Evolutionary conservation across 192 early-diverging fungal species (phyloP), one percentile per base, ranked within the genome.

Genomic region (Neocallimastix lanati): DNA sequence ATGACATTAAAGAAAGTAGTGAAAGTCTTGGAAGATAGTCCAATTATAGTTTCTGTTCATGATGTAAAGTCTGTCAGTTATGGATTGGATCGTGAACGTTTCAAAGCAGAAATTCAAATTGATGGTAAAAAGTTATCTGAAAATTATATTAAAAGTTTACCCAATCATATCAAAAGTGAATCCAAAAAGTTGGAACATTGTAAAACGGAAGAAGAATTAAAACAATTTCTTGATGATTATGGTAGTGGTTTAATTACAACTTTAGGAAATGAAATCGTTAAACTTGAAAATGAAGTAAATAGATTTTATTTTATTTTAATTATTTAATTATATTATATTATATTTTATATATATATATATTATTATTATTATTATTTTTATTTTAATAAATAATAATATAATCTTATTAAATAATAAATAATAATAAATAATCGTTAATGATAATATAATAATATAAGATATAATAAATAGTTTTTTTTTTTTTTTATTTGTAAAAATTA

Each of bases 71-170:
- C 89, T 6, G 87, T 86, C 7, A 78, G 83, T 37, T 78, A 88
- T 28, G 86, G 88, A 27, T 80, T 83, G 11, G 87, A 90, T 18
- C 86, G 84, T 82, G 85, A 84, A 28, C 86, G 88, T 18, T 90
- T 90, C 79, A 90, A 89, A 80, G 87, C 89, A 35, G 89, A 90
- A 81, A 88, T 90, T 50, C 77, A 90, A 38, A 86, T 90, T 82
- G 81, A 90, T 50, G 89, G 86, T 28, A 85, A 86, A 28, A 82
- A 88, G 82, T 81, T 90, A 12, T 82, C 86, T n/a, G 38, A 83
- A 29, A 81, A 84, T 28, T 90, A 85, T 76, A 78, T 88, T 27
- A 76, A 30, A 13, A 78, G 77, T 28, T 78, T 81, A 78, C 82
- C 79, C 7, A 37, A 58, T 25, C 28, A 37, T 14, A n/a, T 82